Evolutionary conservation across 441 rosid genomes (phyloP).

Genomic region (Croton laevigatus): DNA sequence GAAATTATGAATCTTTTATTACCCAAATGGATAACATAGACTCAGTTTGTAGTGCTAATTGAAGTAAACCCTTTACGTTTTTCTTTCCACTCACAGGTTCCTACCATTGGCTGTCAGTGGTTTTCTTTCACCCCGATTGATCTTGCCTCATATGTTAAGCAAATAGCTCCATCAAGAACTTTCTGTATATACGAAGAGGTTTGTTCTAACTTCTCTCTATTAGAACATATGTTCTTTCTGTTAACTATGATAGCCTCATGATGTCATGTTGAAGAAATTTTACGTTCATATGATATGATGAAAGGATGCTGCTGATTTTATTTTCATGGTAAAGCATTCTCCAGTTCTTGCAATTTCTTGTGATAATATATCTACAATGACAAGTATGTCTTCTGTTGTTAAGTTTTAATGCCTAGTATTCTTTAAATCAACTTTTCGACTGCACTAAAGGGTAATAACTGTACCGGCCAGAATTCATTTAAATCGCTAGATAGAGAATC

Average conservation of each 20-base stretch:
- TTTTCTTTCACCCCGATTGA: constrained; percentile 51
- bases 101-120: constrained; percentile 83
- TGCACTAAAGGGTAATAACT: neutral
- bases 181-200: constrained; percentile 91
- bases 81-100: constrained; percentile 39
- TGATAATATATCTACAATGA: neutral
- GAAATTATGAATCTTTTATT: neutral
- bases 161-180: constrained; percentile 75
- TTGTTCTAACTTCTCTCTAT: constrained; percentile 14
- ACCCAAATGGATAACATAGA: neutral
- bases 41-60: neutral
- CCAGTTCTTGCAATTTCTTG: neutral
- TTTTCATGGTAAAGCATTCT: neutral
- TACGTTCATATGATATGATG: neutral
- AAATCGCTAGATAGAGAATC: neutral
- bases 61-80: neutral
- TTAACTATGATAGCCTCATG: neutral
- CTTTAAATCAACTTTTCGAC: neutral
- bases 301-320: neutral
- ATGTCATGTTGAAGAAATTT: neutral
- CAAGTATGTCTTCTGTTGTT: neutral
- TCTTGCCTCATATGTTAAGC: constrained; percentile 39
- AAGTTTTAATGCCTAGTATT: neutral
- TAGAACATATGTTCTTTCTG: neutral
- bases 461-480: neutral